Base-by-base conservation (phyloP, 371 early-diverging fungal genomes). In the Basidiobolus meristosporus region DNA sequence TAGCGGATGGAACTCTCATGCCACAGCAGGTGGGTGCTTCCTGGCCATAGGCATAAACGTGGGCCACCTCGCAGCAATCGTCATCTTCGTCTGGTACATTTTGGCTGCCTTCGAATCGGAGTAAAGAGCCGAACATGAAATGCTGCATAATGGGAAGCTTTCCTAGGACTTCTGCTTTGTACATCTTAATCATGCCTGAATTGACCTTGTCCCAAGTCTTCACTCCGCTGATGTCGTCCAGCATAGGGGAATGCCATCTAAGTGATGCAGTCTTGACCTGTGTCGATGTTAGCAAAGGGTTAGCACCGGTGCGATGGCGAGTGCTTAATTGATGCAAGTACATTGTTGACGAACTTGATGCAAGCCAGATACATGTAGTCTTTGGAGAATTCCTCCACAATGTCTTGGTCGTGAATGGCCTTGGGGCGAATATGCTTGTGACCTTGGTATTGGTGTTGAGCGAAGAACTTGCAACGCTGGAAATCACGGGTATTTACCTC, bases 131-230 rank as follows among this genome's bases (percentile, higher is more conserved):
- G 73, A 97, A 98, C 57, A 88, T 68, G 52, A 98, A 89, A 53
- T 98, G 99, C 58, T 99, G 99, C 76, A 98, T 91, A 34, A 99
- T 95, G 0, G 98, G 98, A 19, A 92, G 53, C 59, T 95, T 97
- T 20, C 70, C 66, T 28, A 99, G 63, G 2, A 99, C 98, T 54
- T 98, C 97, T 0, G 82, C 92, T 40, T 81, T 70, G 59, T 96
- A 98, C 98, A 98, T 97, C 57, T 93, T 96, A 55, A 93, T 60
- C 78, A 97, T 79, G 12, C 98, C 98, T 20, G 71, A 57, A 51
- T 96, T 95, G 33, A 98, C 89, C 53, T 91, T 93, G 28, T 57
- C 53, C 98, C 98, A 96, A 1, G 70, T 57, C 53, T 81, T 81
- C 36, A 89, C 91, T 7, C 81, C 88, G 29, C 82, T 80, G 22